A percentile compares a stretch with the other conserved stretches of the same genome.
Evolutionary conservation across 2,329 filamentous ascomycete genomes (phyloP).

Genomic region (Venturia aucupariae): DNA sequence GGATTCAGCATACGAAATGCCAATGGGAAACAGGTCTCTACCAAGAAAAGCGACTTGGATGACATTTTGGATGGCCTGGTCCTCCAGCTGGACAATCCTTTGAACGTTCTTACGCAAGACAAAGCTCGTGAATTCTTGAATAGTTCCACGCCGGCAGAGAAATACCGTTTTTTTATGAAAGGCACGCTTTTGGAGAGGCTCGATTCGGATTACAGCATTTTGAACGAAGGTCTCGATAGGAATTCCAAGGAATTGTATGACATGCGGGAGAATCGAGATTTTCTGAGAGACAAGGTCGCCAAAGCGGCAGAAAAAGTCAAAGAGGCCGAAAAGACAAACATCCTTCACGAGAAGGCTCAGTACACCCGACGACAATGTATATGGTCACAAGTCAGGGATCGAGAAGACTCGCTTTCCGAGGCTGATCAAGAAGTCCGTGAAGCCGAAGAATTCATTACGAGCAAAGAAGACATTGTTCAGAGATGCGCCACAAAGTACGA

Average conservation of each 20-base stretch:
- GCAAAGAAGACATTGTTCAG: neutral
- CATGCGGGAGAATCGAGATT: constrained; percentile 37
- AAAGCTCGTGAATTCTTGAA: constrained; percentile 90
- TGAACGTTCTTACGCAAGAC: constrained; percentile 93
- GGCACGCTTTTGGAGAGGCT: constrained; percentile 90
- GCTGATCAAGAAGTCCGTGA: constrained; percentile 2
- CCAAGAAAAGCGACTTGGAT: constrained; percentile 77
- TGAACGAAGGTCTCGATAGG: constrained; percentile 51
- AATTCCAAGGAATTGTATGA: constrained; percentile 29
- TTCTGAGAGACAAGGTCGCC: constrained; percentile 17
- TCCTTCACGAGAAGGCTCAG: constrained; percentile 7
- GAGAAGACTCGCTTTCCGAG: constrained; percentile 9
- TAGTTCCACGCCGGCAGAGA: constrained; percentile 68
- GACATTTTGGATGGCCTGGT: constrained; percentile 90
- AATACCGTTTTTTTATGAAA: constrained; percentile 94
- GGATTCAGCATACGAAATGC: constrained; percentile 81
- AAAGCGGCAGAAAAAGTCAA: constrained; percentile 10
- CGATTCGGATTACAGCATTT: constrained; percentile 79
- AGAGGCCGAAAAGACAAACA: constrained; percentile 4
- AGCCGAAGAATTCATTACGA: neutral
- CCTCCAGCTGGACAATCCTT: constrained; percentile 90
- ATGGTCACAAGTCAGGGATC: constrained; percentile 14
- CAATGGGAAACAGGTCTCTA: constrained; percentile 62
- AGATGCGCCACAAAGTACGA: neutral
- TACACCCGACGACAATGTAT: constrained; percentile 10